Conservation (phyloP, 164 flowering plant species). For the Buxus sempervirens region DNA sequence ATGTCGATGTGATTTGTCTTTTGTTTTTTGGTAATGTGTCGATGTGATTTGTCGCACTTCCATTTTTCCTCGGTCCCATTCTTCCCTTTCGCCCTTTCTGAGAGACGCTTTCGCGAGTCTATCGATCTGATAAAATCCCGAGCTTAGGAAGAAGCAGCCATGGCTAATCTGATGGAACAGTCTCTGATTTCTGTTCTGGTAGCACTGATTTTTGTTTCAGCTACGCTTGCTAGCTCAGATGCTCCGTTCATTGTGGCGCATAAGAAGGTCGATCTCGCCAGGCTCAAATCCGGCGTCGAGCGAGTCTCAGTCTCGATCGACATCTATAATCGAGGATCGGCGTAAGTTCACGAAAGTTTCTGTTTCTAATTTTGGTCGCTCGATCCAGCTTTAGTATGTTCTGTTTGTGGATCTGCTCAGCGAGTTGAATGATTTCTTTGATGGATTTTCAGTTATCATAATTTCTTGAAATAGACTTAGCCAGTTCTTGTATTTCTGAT, state of each 20-base stretch:
- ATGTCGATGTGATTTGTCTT: no score
- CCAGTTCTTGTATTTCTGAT: background rate
- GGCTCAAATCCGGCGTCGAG: conserved; percentile 79
- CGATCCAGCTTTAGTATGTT: background rate
- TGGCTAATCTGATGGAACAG: conserved; percentile 18
- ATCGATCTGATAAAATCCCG: no score
- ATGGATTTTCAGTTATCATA: background rate
- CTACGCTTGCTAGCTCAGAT: conserved; percentile 41
- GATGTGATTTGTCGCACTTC: no score
- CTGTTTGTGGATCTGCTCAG: background rate
- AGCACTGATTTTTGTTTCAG: conserved; percentile 26
- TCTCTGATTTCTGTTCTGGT: conserved; percentile 20
- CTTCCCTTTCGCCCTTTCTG: no score
- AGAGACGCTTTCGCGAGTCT: no score
- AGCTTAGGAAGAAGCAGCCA: background rate
- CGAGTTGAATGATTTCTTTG: background rate
- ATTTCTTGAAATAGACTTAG: background rate
- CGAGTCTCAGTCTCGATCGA: conserved; percentile 82
- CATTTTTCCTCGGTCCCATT: no score
- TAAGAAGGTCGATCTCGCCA: conserved; percentile 76
- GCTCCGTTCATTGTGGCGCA: conserved; percentile 81
- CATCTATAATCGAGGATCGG: conserved; percentile 81
- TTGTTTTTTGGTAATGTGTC: no score
- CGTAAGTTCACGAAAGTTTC: conserved; percentile 33
- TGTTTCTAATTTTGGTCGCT: background rate